These are phyloP conservation scores for Brassica balearica DNA, from an alignment of 441 rosid genomes.

Conservation along the genomic window DNA sequence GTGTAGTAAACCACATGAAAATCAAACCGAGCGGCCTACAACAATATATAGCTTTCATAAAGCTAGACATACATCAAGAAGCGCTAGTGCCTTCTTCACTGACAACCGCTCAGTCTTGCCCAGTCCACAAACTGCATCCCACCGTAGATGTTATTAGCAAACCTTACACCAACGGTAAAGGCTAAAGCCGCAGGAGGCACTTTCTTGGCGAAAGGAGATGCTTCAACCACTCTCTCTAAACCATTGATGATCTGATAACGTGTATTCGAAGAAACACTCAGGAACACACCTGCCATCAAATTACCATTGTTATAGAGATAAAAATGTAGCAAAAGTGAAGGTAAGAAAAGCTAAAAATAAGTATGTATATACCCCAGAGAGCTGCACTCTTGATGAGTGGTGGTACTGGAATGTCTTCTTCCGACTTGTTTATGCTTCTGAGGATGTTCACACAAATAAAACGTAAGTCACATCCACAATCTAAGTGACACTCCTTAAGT, in stretches of 20 bases:
- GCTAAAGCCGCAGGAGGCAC: constrained; percentile 82
- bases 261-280: constrained; percentile 90
- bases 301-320: constrained; percentile 18
- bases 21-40: constrained; percentile 26
- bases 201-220: constrained; percentile 77
- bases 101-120: constrained; percentile 94
- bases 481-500: constrained; percentile 12
- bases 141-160: constrained; percentile 87
- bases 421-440: constrained; percentile 74
- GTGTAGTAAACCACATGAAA: too few species aligned
- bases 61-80: neutral
- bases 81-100: constrained; percentile 43
- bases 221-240: constrained; percentile 80
- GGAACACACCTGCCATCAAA: constrained; percentile 70
- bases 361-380: neutral
- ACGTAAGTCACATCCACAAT: constrained; percentile 2
- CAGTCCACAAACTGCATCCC: constrained; percentile 98
- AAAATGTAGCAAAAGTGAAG: neutral
- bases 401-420: constrained; percentile 76
- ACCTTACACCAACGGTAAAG: constrained; percentile 89
- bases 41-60: constrained; percentile 15
- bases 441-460: neutral
- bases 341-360: neutral
- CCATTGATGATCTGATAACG: constrained; percentile 87
- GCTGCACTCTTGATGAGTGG: constrained; percentile 61